Conservation (phyloP, 495 filamentous ascomycete genomes). For the Hapsidospora chrysogenum region DNA sequence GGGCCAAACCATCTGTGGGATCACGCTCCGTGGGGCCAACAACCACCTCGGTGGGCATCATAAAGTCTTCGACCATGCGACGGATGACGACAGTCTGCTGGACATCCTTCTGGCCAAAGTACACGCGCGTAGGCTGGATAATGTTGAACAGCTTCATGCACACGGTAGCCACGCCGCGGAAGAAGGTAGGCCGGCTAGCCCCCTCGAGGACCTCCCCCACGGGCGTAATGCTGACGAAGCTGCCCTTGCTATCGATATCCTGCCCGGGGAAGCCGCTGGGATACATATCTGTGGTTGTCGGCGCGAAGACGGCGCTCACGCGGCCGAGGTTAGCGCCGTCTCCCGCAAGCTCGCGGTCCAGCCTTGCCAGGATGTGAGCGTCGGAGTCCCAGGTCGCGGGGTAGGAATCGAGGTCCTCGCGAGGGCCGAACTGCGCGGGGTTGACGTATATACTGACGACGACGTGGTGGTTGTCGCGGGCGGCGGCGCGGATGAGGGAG, state of each 20-base stretch:
- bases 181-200: conserved; percentile 78
- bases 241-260: conserved; percentile 56
- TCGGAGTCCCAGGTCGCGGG: conserved; percentile 83
- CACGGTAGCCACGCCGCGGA: conserved; percentile 87
- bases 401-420: conserved; percentile 75
- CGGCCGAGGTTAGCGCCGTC: conserved; percentile 39
- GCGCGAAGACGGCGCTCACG: conserved; percentile 72
- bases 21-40: conserved; percentile 65
- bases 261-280: conserved; percentile 71
- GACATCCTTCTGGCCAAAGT: conserved; percentile 96
- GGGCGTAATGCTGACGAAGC: conserved; percentile 88
- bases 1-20: conserved; percentile 58
- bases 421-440: conserved; percentile 85
- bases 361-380: conserved; percentile 38
- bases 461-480: conserved; percentile 64
- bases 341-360: conserved; percentile 56
- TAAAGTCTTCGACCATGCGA: conserved; percentile 76
- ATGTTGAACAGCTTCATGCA: conserved; percentile 97
- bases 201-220: conserved; percentile 70
- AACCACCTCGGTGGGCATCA: conserved; percentile 57
- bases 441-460: conserved; percentile 90
- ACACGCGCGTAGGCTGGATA: conserved; percentile 69
- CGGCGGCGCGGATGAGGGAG: conserved; percentile 72
- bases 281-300: conserved; percentile 73
- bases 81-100: conserved; percentile 88